phyloP scores from a whole-genome alignment of 768 basidiomycete genomes.

The Chalciporus pseudorubinellus region DNA sequence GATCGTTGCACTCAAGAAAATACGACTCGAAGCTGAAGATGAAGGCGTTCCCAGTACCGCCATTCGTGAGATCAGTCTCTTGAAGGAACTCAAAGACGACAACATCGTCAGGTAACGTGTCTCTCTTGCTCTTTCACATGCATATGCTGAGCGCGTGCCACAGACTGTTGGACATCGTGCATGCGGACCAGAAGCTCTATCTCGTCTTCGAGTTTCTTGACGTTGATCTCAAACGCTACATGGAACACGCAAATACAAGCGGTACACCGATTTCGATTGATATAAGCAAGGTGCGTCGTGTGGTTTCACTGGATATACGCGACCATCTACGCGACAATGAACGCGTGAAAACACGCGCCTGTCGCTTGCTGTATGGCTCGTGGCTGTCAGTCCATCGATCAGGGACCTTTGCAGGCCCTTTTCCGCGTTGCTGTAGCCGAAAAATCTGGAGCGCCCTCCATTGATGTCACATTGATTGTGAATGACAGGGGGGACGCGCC shows the following conservation, averaged over 20 bases:
- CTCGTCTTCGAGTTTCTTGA: slow-evolving; percentile 98
- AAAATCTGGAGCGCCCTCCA: slow-evolving; percentile 7
- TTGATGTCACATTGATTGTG: slow-evolving; percentile 21
- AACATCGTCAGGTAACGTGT: slow-evolving; percentile 81
- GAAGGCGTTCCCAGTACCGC: slow-evolving; percentile 98
- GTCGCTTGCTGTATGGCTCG: slow-evolving; percentile 12
- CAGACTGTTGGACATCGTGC: slow-evolving; percentile 94
- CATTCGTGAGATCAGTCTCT: slow-evolving; percentile 94
- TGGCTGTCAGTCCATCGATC: not conserved
- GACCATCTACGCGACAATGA: slow-evolving; percentile 11
- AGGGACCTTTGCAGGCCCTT: not conserved
- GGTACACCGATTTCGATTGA: slow-evolving; percentile 69
- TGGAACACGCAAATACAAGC: slow-evolving; percentile 78
- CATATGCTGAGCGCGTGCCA: slow-evolving; percentile 8
- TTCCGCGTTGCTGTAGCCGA: not conserved
- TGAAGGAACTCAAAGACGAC: slow-evolving; percentile 96
- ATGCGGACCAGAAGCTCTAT: slow-evolving; percentile 95
- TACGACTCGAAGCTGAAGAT: slow-evolving; percentile 95
- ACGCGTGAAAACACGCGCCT: slow-evolving; percentile 23
- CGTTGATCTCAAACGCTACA: slow-evolving; percentile 94
- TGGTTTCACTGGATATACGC: not conserved
- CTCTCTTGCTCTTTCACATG: not conserved
- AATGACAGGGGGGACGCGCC: slow-evolving; percentile 22
- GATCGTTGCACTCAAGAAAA: slow-evolving; percentile 98
- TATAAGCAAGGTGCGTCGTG: slow-evolving; percentile 72